Evolutionary conservation across 139 green algal genomes (phyloP).

Genomic region (Chara braunii): DNA sequence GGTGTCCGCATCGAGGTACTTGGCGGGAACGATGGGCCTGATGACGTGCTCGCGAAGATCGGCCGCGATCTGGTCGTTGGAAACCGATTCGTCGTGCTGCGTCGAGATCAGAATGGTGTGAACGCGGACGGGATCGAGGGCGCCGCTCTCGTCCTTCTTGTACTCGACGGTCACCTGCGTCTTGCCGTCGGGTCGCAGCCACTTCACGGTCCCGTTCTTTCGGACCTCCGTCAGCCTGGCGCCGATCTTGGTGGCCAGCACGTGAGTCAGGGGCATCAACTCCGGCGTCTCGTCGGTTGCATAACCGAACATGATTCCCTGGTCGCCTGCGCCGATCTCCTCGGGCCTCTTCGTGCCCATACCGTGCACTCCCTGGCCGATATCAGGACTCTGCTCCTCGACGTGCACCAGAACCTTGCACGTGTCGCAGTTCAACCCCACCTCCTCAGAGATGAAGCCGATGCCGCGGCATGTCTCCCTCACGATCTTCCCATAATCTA

Average conservation of each 20-base stretch:
- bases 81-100: conserved; percentile 71
- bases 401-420: conserved; percentile 94
- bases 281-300: conserved; percentile 95
- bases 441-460: conserved; percentile 86
- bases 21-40: conserved; percentile 91
- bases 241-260: conserved; percentile 92
- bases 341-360: conserved; percentile 98
- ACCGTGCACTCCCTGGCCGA: conserved; percentile 95
- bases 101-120: conserved; percentile 99
- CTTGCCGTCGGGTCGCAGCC: conserved; percentile 97
- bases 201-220: conserved; percentile 52
- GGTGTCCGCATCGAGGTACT: conserved; percentile 98
- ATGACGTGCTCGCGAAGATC: conserved; percentile 98
- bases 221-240: conserved; percentile 56
- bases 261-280: conserved; percentile 98
- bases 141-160: conserved; percentile 81
- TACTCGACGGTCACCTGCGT: conserved; percentile 99
- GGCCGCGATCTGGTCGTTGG: conserved; percentile 90
- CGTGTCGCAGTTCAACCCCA: conserved; percentile 89
- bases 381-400: conserved; percentile 97
- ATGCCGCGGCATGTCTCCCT: conserved; percentile 72
- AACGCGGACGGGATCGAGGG: conserved; percentile 82
- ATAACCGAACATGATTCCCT: conserved; percentile 99
- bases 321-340: conserved; percentile 95
- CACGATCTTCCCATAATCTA: conserved; percentile 95